Base-by-base conservation (phyloP, 1,284 basidiomycete genomes). In the Sporisorium iseilematis-ciliati region DNA sequence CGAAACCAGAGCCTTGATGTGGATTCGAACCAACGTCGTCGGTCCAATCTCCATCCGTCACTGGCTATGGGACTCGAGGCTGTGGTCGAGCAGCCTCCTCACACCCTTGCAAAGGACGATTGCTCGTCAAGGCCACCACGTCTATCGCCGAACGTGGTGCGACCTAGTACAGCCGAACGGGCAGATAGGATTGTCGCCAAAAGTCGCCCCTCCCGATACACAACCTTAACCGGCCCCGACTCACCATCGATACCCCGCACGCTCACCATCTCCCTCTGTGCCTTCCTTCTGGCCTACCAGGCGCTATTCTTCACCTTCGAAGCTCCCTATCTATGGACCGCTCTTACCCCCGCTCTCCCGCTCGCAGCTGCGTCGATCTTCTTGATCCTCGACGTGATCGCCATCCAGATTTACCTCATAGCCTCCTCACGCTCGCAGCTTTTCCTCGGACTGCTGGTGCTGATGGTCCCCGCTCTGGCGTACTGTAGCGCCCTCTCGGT, bases 291-390 rank as follows among this genome's bases (percentile, higher is more conserved):
- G 7, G 31, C 57, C 25, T 66, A 65, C 33, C 61, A 69, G 33
- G 48, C 33, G 1, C 26, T 59, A 0, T 65, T 70, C 25, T 66
- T 69, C 53, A 57, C 57, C 20, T 75, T 69, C 20, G 62, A 61
- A 42, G 55, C 66, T 0, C 38, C 63, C 0, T 70, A 56, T n/a
- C 52, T 63, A 1, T 75, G 72, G 66, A 21, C 38, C 21, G 40
- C 56, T 2, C 21, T 66, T 45, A 55, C 31, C 18, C 63, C 66
- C 4, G 67, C 63, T 2, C 25, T 66, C 14, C 50, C 66, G 0
- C 51, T 70, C 4, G 51, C 59, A 0, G 58, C 66, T 0, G 58
- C 56, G 2, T 33, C 33, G 0, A 41, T 66, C 10, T 74, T 62
- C 23, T 33, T 68, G 18, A 4, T 62, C 1, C 54, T 65, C 23